phyloP scores from a whole-genome alignment of 495 filamentous ascomycete species.

The Neurospora sp. region DNA sequence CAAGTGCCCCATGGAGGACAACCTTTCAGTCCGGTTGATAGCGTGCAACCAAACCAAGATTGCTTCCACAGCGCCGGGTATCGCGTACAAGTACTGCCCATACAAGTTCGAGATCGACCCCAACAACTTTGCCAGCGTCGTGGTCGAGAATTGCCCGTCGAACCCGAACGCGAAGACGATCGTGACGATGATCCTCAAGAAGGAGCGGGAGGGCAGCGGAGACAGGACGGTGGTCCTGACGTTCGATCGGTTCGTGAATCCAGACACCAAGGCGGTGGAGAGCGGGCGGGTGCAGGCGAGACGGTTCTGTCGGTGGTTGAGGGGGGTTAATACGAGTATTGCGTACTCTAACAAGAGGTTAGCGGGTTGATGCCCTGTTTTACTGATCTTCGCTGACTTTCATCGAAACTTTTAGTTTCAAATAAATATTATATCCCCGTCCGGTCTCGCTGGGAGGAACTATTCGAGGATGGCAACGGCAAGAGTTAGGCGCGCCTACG shows the following conservation, averaged over 20 bases:
- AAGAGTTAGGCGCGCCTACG: not conserved
- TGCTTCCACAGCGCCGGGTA: not conserved
- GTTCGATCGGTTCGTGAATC: not conserved
- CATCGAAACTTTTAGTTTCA: not conserved
- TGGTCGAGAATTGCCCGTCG: constrained; percentile 2
- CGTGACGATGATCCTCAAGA: constrained; percentile 2
- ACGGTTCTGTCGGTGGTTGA: constrained; percentile 24
- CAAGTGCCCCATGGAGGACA: not conserved
- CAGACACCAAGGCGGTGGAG: constrained; percentile 5
- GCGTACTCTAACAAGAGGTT: constrained; percentile 2
- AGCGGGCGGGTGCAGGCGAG: constrained; percentile 24
- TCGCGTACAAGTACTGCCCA: not conserved
- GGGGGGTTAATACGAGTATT: constrained; percentile 15
- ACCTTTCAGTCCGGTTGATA: constrained; percentile 4
- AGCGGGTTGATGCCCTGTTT: not conserved
- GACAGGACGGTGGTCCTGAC: constrained; percentile 3
- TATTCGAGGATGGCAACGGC: not conserved
- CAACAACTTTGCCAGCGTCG: constrained; percentile 6
- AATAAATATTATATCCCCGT: not conserved
- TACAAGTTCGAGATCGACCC: constrained; percentile 14
- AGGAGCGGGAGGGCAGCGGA: not conserved
- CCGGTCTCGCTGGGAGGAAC: not conserved
- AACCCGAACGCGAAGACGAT: not conserved
- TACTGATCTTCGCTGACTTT: not conserved
- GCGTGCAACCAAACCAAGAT: constrained; percentile 6